Percentiles rank a stretch among this genome's conserved stretches.
Conservation (phyloP, 345 rosid genomes). For the Hibiscus trionum region DNA sequence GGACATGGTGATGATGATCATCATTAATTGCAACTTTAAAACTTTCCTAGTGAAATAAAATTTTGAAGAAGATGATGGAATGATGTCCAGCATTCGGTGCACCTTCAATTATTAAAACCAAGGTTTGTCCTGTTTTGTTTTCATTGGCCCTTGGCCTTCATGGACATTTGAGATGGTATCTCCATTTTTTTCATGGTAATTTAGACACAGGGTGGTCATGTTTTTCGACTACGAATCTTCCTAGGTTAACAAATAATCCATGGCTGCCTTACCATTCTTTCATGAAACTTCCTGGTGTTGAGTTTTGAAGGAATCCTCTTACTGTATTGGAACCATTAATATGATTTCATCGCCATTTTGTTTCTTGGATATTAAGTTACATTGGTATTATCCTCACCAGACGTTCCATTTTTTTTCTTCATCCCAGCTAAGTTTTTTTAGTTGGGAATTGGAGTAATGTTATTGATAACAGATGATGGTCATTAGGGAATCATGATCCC, state of each 20-base stretch:
- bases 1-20: conserved; percentile 65
- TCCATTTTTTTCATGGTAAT: background rate
- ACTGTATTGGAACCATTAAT: too few species aligned
- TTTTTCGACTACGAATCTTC: conserved; percentile 11
- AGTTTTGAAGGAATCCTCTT: too few species aligned
- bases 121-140: conserved; percentile 22
- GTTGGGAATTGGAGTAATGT: too few species aligned
- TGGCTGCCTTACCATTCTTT: conserved; percentile 15
- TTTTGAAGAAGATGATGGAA: conserved; percentile 22
- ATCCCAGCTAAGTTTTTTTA: too few species aligned
- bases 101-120: conserved; percentile 21
- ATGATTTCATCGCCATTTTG: background rate
- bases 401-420: background rate
- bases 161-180: conserved; percentile 2
- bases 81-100: conserved; percentile 26
- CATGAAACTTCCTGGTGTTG: too few species aligned
- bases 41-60: conserved; percentile 24
- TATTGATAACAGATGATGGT: too few species aligned
- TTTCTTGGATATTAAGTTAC: background rate
- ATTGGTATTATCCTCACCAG: background rate
- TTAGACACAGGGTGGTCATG: conserved; percentile 14
- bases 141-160: conserved; percentile 18
- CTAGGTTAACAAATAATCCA: conserved; percentile 31
- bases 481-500: too few species aligned
- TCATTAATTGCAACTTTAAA: conserved; percentile 29